These are phyloP conservation scores for Phytophthora pistaciae DNA, from an alignment of 352 stramenopile genomes.

Conservation along the genomic window DNA sequence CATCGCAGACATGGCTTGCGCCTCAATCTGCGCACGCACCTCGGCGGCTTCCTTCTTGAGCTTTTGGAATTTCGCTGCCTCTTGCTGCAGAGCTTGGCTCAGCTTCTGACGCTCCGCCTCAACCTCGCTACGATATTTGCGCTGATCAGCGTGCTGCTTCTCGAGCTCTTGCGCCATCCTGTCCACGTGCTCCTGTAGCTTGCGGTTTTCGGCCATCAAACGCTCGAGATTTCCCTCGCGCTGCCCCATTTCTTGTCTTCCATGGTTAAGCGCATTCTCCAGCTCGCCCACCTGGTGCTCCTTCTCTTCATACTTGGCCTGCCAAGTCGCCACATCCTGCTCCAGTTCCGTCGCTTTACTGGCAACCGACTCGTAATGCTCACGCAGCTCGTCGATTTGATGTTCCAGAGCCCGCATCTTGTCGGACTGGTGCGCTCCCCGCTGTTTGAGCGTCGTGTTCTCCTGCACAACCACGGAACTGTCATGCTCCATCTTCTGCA, in stretches of 20 bases:
- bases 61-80: constrained; percentile 45
- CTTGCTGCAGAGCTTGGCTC: constrained; percentile 46
- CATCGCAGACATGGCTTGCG: constrained; percentile 50
- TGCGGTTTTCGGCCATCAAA: constrained; percentile 51
- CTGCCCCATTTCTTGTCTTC: constrained; percentile 45
- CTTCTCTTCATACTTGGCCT: constrained; percentile 47
- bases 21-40: constrained; percentile 54
- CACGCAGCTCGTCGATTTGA: constrained; percentile 53
- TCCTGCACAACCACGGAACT: constrained; percentile 47
- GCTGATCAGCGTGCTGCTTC: constrained; percentile 51
- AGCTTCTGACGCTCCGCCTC: constrained; percentile 55
- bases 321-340: constrained; percentile 44
- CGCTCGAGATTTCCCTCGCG: constrained; percentile 44
- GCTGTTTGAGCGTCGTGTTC: constrained; percentile 54
- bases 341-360: constrained; percentile 46
- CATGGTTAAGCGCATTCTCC: constrained; percentile 38
- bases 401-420: constrained; percentile 49
- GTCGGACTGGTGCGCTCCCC: constrained; percentile 46
- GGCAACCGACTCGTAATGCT: constrained; percentile 45
- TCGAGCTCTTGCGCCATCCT: constrained; percentile 56
- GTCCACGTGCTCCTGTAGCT: constrained; percentile 56
- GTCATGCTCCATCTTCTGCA: constrained; percentile 61
- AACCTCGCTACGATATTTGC: constrained; percentile 46
- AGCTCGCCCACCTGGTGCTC: constrained; percentile 40
- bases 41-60: constrained; percentile 48